Evolutionary conservation across 2,329 filamentous ascomycete species (phyloP).

Genomic region (Alternaria solani): DNA sequence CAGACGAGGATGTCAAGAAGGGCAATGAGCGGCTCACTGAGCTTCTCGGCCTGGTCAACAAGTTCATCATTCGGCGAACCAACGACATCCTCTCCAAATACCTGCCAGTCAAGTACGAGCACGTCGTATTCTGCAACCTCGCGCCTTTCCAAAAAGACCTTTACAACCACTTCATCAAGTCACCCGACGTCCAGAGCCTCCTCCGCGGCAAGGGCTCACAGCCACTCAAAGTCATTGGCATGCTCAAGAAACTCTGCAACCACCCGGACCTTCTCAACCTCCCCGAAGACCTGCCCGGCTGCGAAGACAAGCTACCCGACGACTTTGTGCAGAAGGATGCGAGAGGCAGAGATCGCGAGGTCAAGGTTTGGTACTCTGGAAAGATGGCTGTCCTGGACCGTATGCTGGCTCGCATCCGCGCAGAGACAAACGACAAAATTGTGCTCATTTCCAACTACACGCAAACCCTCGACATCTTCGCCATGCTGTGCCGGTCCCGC

Average conservation of each 20-base stretch:
- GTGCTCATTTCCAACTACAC: conserved; percentile 99
- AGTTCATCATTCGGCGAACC: conserved; percentile 96
- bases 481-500: conserved; percentile 84
- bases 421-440: conserved; percentile 98
- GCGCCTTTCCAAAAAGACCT: conserved; percentile 91
- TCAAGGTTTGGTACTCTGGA: conserved; percentile 95
- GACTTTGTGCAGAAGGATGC: conserved; percentile 90
- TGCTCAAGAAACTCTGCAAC: conserved; percentile 98
- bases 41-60: conserved; percentile 87
- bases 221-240: conserved; percentile 92
- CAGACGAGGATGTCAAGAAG: conserved; percentile 79
- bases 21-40: conserved; percentile 85
- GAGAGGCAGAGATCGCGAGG: conserved; percentile 86
- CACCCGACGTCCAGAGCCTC: conserved; percentile 90
- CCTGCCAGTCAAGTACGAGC: conserved; percentile 96
- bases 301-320: conserved; percentile 79
- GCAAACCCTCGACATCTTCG: conserved; percentile 92
- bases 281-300: conserved; percentile 83
- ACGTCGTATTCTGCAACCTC: conserved; percentile 97
- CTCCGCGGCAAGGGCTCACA: conserved; percentile 94
- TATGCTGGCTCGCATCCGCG: conserved; percentile 94
- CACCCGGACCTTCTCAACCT: conserved; percentile 93
- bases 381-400: conserved; percentile 99
- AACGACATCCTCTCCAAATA: conserved; percentile 99
- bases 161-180: conserved; percentile 97